Evolutionary conservation across 495 filamentous ascomycete species (phyloP), one percentile per base, ranked within the genome.

Genomic region (Aspergillus cavernicola): DNA sequence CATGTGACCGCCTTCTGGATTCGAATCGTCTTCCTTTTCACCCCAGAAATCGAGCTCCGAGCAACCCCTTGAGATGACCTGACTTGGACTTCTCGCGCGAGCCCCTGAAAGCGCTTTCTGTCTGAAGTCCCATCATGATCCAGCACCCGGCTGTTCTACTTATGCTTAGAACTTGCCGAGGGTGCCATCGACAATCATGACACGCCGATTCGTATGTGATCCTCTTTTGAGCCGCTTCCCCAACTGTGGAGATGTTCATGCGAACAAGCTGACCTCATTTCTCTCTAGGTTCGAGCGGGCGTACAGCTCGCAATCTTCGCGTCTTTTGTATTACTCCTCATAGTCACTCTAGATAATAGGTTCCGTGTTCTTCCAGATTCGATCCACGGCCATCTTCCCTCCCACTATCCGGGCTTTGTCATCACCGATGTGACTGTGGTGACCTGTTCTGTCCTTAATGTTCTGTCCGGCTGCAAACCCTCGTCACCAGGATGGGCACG

Each of bases 381-480:
- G 48, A 81, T 95, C 48, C 90, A 95, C 73, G 83, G 84, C 66
- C 84, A 88, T 64, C 81, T 95, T 48, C 90, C 90, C 7, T 80
- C 83, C 51, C 90, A 95, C 67, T 87, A 92, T 58, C 74, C 85
- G 38, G 90, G 89, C 49, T 78, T 81, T 36, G 82, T 93, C 63
- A 83, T 97, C 65, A 96, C 90, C 59, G 93, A 98, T 74, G 81
- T 97, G 58, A 88, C 85, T n/a, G 76, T 96, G 52, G 80, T 79
- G 6, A 84, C 78, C 40, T 97, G 95, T 70, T 87, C 85, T 4
- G 71, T 76, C 11, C 47, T 92, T 53, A 91, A 91, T 66, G 64
- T 85, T 33, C 85, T 97, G 49, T 86, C 85, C 3, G 83, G 75
- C 46, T 97, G 93, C 77, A 84, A 81, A 56, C 80, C 95, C 50